Conservation (phyloP, 2,329 filamentous ascomycete genomes). For the Calonectria multiphialidica region DNA sequence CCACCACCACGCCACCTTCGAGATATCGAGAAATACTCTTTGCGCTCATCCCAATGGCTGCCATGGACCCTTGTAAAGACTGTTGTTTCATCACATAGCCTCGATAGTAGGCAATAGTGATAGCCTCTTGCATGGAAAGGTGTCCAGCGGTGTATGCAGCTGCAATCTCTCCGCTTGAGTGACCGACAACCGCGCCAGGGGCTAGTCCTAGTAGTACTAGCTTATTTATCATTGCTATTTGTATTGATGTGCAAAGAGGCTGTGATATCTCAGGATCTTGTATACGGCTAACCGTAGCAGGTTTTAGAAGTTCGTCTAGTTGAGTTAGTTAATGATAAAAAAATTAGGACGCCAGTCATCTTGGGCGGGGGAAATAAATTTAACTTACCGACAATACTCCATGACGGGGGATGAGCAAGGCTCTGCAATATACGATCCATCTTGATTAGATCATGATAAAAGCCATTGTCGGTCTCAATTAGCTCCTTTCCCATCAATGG, state of each 20-base stretch:
- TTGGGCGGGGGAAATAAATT: no score
- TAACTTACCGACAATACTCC: neutral
- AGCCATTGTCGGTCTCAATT: neutral
- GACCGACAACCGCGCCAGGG: neutral
- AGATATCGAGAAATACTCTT: neutral
- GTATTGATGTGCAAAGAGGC: neutral
- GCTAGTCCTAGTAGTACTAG: neutral
- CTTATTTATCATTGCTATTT: neutral
- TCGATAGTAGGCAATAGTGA: neutral
- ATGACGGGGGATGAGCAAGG: neutral
- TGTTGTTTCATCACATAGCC: neutral
- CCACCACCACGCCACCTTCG: neutral
- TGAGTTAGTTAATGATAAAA: no score
- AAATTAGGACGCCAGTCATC: no score
- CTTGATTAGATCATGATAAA: neutral
- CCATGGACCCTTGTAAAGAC: neutral
- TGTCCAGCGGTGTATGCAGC: neutral
- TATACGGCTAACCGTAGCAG: neutral
- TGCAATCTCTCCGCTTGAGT: constrained; percentile 7
- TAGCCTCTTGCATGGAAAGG: neutral
- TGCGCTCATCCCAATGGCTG: neutral
- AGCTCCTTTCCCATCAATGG: constrained; percentile 44
- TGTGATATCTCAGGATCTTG: neutral
- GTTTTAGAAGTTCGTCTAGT: neutral
- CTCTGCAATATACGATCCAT: no score